Percentiles rank a stretch among this genome's conserved stretches.
These are phyloP conservation scores for Candida schatavii DNA, from an alignment of 805 yeast species.

Conservation along the genomic window DNA sequence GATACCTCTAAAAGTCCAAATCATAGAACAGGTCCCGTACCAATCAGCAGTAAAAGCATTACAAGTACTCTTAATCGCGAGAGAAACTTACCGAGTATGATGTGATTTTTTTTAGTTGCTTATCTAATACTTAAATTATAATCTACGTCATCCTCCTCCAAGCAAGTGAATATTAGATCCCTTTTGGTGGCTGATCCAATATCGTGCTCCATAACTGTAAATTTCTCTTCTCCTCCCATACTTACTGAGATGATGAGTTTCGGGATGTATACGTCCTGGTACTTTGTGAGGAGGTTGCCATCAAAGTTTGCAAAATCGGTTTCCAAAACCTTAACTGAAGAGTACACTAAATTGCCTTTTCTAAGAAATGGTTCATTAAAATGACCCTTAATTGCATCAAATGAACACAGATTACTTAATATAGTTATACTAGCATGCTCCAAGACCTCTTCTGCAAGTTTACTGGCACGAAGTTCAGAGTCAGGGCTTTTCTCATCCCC, in stretches of 20 bases:
- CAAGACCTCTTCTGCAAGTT: not conserved
- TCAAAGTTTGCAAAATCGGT: not conserved
- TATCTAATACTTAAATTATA: too few relatives aligned
- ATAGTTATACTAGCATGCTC: not conserved
- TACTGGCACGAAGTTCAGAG: not conserved
- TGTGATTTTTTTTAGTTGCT: too few relatives aligned
- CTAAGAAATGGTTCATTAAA: not conserved
- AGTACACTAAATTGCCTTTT: not conserved
- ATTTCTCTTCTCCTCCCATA: not conserved
- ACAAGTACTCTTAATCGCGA: constrained; percentile 19
- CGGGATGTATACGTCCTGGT: constrained; percentile 2
- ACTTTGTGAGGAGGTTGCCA: not conserved
- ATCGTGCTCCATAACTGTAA: not conserved
- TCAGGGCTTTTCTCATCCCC: not conserved
- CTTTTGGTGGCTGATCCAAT: not conserved
- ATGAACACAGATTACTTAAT: not conserved
- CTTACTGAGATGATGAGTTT: not conserved
- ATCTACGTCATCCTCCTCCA: too few relatives aligned
- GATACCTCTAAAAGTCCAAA: not conserved
- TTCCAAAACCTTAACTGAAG: not conserved
- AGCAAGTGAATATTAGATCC: too few relatives aligned
- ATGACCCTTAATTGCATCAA: not conserved
- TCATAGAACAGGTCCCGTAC: constrained; percentile 20
- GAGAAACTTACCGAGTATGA: constrained; percentile 15
- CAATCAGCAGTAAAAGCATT: constrained; percentile 20